Evolutionary conservation across 1,284 basidiomycete species (phyloP).

Genomic region (Puccinia novopanici): DNA sequence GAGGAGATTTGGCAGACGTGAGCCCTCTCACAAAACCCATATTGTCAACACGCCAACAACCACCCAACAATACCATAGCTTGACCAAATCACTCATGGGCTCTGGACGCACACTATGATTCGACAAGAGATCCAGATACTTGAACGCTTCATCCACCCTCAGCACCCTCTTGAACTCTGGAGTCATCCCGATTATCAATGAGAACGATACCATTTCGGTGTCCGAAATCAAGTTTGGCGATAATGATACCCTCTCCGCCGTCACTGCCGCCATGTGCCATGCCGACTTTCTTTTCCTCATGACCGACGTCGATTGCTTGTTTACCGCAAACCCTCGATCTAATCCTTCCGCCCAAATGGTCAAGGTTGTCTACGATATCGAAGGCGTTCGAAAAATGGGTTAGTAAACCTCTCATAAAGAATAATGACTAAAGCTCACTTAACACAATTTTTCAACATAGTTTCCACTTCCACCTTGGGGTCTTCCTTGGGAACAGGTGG

Average conservation of each 20-base stretch:
- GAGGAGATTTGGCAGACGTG: conserved; percentile 95
- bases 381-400: conserved; percentile 80
- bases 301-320: conserved; percentile 95
- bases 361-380: conserved; percentile 78
- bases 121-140: conserved; percentile 79
- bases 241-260: conserved; percentile 95
- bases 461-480: conserved; percentile 86
- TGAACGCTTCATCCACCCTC: conserved; percentile 92
- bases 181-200: conserved; percentile 90
- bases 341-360: conserved; percentile 80
- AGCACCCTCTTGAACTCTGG: conserved; percentile 84
- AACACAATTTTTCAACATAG: conserved; percentile 61
- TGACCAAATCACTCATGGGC: conserved; percentile 19
- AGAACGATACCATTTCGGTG: conserved; percentile 79
- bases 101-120: conserved; percentile 18
- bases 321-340: conserved; percentile 90
- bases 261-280: conserved; percentile 93
- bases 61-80: neutral
- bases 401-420: conserved; percentile 36
- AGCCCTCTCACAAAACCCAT: conserved; percentile 57
- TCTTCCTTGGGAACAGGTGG: conserved; percentile 94
- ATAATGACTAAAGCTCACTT: too few species aligned
- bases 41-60: neutral
- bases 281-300: conserved; percentile 95
- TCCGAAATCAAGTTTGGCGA: conserved; percentile 98